Evolutionary conservation across 495 filamentous ascomycete genomes (phyloP), one percentile per base, ranked within the genome.

Genomic region (Trichoderma virens): DNA sequence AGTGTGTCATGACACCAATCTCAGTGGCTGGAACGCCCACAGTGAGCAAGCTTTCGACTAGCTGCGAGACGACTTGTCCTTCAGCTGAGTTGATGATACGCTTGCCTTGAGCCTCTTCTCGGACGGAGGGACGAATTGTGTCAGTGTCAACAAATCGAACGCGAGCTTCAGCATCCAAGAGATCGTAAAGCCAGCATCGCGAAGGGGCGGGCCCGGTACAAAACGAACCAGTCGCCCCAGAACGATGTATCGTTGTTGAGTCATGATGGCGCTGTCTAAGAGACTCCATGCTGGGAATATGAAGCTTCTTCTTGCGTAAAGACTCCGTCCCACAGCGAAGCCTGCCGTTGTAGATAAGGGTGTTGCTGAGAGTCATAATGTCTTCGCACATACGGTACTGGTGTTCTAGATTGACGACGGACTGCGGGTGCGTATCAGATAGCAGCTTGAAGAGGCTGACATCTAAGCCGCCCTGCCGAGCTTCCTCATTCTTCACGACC

Each of bases 321-420:
- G 83, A 79, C 61, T 85, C 77, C 14, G 85, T 94, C 8, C 94
- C 94, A 69, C 94, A 98, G 72, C 94, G 95, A 9, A 98, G 82
- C 5, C 86, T 82, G 16, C 93, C 92, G 23, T 87, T 81, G 75
- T 98, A 98, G 71, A 98, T 97, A 31, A 98, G 85, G 6, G 84
- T 90, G 76, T 97, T 98, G 62, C 90, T 92, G 28, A 98, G 83
- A 14, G 86, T 82, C 94, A 98, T 98, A 62, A 98, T 89, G 34
- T 98, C 93, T 59, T 92, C 88, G 70, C 90, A 95, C 94, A 98
- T 98, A 68, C 94, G 91, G 70, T 98, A 98, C 72, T 98, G 94
- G 68, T 96, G 91, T 69, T 93, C 92, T 2, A 98, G 85, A 66
- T 88, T 93, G 67, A 93, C 89, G 13, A 98, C 92, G 1, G 92